Evolutionary conservation across 441 rosid species (phyloP), one percentile per base, ranked within the genome.

Genomic region (Rhodomyrtus psidioides): DNA sequence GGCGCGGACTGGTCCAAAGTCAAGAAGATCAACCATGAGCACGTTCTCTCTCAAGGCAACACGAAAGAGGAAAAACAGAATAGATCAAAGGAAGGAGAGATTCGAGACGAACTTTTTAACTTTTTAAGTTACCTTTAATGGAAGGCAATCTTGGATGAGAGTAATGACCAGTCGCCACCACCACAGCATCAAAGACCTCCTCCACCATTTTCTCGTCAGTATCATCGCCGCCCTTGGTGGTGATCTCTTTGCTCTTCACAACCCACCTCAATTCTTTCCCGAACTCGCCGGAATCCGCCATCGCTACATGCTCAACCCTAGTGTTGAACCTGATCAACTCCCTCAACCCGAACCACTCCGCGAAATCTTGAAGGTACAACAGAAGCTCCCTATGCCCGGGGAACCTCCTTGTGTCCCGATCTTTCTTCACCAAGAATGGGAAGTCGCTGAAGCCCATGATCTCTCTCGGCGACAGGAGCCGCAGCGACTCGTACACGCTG

Each of bases 361-460:
- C 88, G 26, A 96, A 96, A 87, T 96, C 99, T 81, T 87, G 93
- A 0, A 96, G 91, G 86, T 96, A 96, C 88, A 93, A 39, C 95
- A 93, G 92, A 9, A 96, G 94, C 86, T 96, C 99, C 83, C 83
- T 92, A 27, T 96, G 96, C 12, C 99, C 98, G 6, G 98, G 99
- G 86, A 93, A 95, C 88, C 98, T 93, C 91, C 99, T 94, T 88
- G 70, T 83, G 57, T 96, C 99, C 83, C 98, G 92, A 5, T 92
- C 95, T 89, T 92, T 93, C 91, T 94, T 95, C 56, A 92, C 90
- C 87, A 90, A 27, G 86, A 96, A 95, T 1, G 99, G 99, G 85
- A 95, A 96, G 89, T 96, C 99, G 2, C 93, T 92, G 86, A 70
- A 95, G 13, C 99, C 99, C 98, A 95, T 96, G 86, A 94, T 93